A percentile compares a stretch with the other conserved stretches of the same genome.
phyloP scores from a whole-genome alignment of 306 rosid species.

The Prunus mira region DNA sequence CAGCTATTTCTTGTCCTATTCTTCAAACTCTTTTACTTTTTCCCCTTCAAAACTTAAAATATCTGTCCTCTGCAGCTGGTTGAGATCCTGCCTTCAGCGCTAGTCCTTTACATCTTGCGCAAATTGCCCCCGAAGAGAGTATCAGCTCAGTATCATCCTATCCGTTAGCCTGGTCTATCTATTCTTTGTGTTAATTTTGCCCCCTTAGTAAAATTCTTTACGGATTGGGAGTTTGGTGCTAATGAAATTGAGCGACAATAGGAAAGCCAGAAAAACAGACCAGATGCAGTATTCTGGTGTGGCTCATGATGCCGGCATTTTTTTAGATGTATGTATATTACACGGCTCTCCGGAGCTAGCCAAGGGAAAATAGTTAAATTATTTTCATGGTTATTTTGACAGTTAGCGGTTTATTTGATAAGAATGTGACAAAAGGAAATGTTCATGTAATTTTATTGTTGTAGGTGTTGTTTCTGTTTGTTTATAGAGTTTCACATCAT shows the following conservation, averaged over 20 bases:
- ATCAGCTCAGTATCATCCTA: constrained; percentile 87
- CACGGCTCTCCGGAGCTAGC: constrained; percentile 31
- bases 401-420: constrained; percentile 26
- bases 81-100: constrained; percentile 90
- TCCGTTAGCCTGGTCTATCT: constrained; percentile 43
- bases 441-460: constrained; percentile 23
- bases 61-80: constrained; percentile 58
- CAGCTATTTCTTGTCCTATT: background rate
- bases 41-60: constrained; percentile 11
- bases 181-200: constrained; percentile 31
- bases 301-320: constrained; percentile 22
- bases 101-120: constrained; percentile 87
- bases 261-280: constrained; percentile 26
- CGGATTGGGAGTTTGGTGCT: constrained; percentile 26
- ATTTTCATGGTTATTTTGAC: constrained; percentile 30
- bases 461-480: constrained; percentile 17
- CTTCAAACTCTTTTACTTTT: background rate
- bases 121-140: constrained; percentile 91
- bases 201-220: constrained; percentile 18
- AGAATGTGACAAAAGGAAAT: constrained; percentile 8
- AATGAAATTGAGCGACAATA: constrained; percentile 30
- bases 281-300: constrained; percentile 28
- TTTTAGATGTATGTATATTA: constrained; percentile 27
- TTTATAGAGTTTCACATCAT: background rate
- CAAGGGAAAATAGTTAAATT: constrained; percentile 20